Conservation (phyloP, 164 flowering plant genomes). For the Aristolochia contorta region DNA sequence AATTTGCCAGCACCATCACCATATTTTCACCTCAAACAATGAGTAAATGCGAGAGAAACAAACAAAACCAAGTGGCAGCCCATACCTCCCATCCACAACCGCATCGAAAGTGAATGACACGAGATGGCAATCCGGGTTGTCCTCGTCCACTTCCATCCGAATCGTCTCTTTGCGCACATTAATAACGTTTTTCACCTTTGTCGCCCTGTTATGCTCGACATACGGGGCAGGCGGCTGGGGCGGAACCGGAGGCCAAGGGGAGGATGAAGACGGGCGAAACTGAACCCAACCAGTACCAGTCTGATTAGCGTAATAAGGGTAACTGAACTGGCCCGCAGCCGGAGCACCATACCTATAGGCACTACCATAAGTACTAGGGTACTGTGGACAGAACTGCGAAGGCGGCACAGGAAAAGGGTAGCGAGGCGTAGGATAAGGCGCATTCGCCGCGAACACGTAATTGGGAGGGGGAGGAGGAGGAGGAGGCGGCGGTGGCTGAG, state of each 20-base stretch:
- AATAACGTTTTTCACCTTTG: conserved; percentile 69
- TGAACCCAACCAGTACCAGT: conserved; percentile 27
- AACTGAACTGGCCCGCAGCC: conserved; percentile 15
- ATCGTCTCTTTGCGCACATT: conserved; percentile 77
- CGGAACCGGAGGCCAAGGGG: conserved; percentile 6
- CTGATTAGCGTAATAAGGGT: conserved; percentile 25
- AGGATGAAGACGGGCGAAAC: conserved; percentile 10
- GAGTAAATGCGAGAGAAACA: not conserved
- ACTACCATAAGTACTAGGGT: not conserved
- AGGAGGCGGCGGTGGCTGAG: conserved; percentile 3
- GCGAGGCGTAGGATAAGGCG: conserved; percentile 24
- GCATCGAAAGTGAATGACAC: conserved; percentile 87
- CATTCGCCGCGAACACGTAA: conserved; percentile 17
- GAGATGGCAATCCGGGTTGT: conserved; percentile 56
- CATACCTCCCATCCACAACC: conserved; percentile 70
- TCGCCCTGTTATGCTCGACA: conserved; percentile 64
- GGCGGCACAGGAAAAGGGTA: conserved; percentile 15
- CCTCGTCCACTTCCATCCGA: conserved; percentile 53
- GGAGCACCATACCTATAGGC: not conserved
- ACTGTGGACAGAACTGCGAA: not conserved
- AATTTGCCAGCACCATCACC: not conserved
- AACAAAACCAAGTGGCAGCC: not conserved
- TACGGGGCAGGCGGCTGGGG: conserved; percentile 34
- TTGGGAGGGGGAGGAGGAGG: conserved; percentile 5
- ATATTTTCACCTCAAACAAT: not conserved